Conservation (phyloP, 441 rosid genomes). For the Omphalea diandra region DNA sequence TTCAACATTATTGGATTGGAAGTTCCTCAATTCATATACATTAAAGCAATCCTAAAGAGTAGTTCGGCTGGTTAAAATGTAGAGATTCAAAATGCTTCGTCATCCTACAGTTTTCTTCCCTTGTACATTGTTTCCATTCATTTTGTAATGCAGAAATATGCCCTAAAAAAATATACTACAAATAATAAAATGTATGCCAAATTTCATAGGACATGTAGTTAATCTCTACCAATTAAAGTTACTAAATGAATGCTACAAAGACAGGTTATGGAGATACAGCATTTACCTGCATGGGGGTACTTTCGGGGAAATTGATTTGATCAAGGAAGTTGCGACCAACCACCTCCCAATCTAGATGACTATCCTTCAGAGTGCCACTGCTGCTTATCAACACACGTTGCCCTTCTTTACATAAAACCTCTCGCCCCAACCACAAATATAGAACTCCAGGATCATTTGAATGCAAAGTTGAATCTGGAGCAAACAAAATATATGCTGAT, state of each 20-base stretch:
- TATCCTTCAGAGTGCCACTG: conserved; percentile 14
- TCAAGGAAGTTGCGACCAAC: conserved; percentile 32
- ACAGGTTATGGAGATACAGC: conserved; percentile 6
- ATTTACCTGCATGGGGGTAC: conserved; percentile 35
- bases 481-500: conserved; percentile 39
- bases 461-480: conserved; percentile 21
- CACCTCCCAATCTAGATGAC: conserved; percentile 28
- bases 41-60: not conserved
- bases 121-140: not conserved
- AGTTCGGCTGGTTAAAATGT: not conserved
- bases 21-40: not conserved
- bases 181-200: conserved; percentile 5
- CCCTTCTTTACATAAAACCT: conserved; percentile 14
- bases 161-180: too few relatives aligned
- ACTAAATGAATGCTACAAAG: not conserved
- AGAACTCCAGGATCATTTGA: conserved; percentile 17
- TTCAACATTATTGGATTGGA: not conserved
- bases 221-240: not conserved
- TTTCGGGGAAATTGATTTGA: conserved; percentile 30
- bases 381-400: conserved; percentile 23
- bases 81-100: not conserved
- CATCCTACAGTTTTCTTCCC: not conserved
- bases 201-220: not conserved
- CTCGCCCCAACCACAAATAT: conserved; percentile 43
- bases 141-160: not conserved